Base-by-base conservation (phyloP, 768 basidiomycete species). In the Boletales sp. region DNA sequence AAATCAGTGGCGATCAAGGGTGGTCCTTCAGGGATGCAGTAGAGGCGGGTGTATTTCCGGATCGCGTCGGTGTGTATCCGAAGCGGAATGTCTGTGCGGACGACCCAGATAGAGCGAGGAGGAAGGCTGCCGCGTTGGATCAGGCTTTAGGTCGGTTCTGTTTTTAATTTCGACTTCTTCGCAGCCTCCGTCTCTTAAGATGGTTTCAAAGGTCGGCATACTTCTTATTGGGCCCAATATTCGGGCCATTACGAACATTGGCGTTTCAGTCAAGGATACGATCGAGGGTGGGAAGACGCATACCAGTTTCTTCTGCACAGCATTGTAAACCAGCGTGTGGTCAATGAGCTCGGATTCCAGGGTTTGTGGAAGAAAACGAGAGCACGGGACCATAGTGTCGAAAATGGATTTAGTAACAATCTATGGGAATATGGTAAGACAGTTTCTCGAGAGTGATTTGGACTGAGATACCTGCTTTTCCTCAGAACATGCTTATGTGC, bases 11-110 rank as follows among this genome's bases (percentile, higher is more conserved):
- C 48, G 90, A 92, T 68, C 75, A 70, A 5, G 89, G 89, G 1
- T 91, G 90, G 90, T 80, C 80, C 28, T 78, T 86, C 34, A 72
- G 75, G 50, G 83, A 90, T 64, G 84, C 86, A 0, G 76, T 80
- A 2, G 73, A 72, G 21, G 75, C 73, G 3, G 84, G 83, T 8
- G 79, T 86, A 5, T 78, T 90, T 57, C 88, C 87, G 1, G 17
- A 59, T 1, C 72, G 59, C 41, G 70, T 83, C 7, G 83, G 81
- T 8, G 63, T 81, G 47, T 54, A 57, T 19, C 60, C 64, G 43
- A 68, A 56, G 45, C 65, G 44, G 35, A 49, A 44, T 21, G 21
- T 50, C 38, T 39, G 45, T 25, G 41, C 59, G 18, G 55, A 66
- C 12, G 55, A 57, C 44, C 47, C 50, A 17, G 59, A 64, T 25